Conservation (phyloP, 108 stramenopile genomes). For the Cyclotella distinguenda region DNA sequence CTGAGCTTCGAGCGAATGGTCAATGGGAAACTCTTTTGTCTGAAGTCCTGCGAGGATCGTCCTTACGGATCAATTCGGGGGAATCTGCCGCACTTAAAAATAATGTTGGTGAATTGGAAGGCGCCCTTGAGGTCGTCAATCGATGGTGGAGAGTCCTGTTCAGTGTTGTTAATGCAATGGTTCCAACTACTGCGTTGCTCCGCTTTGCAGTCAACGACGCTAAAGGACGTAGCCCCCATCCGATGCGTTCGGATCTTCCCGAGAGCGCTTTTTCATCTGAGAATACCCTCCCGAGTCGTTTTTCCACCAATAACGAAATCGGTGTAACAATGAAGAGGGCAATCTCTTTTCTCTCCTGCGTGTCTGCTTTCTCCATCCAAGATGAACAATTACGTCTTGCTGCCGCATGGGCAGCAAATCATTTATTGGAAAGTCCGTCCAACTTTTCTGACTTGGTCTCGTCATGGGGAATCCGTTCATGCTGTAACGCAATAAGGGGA, state of each 20-base stretch:
- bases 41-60: constrained; percentile 50
- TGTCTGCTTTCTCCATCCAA: constrained; percentile 31
- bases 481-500: constrained; percentile 12
- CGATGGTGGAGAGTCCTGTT: constrained; percentile 51
- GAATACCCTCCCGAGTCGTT: not conserved
- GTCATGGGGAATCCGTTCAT: constrained; percentile 26
- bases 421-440: constrained; percentile 50
- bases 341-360: constrained; percentile 41
- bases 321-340: constrained; percentile 26
- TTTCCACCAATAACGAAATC: constrained; percentile 9
- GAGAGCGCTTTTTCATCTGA: constrained; percentile 9
- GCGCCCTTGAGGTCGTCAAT: constrained; percentile 30
- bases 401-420: constrained; percentile 56
- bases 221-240: constrained; percentile 63
- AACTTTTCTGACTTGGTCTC: constrained; percentile 42
- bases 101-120: constrained; percentile 8
- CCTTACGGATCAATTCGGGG: constrained; percentile 21
- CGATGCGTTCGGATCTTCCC: constrained; percentile 29
- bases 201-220: constrained; percentile 51
- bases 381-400: constrained; percentile 31
- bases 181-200: constrained; percentile 68
- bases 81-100: not conserved
- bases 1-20: constrained; percentile 66
- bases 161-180: constrained; percentile 55
- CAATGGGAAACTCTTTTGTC: constrained; percentile 78